A percentile compares a stretch with the other conserved stretches of the same genome.
phyloP scores from a whole-genome alignment of 352 stramenopile species.

The Pythium dissotocum region DNA sequence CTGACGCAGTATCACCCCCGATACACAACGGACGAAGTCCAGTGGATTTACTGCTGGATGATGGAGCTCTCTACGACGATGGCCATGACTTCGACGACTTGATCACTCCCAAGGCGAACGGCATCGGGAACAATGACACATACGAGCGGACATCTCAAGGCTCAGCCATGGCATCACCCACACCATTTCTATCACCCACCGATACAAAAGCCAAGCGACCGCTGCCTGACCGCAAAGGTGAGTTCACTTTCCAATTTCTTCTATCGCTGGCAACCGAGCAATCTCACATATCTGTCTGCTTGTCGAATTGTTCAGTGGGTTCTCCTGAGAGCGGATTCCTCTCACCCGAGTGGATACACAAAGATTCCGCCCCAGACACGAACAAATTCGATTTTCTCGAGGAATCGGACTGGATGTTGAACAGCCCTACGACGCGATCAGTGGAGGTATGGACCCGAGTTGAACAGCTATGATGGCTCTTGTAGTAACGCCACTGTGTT shows the following conservation, averaged over 20 bases:
- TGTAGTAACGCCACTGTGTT: neutral
- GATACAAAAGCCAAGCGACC: conserved; percentile 15
- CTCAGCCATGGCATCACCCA: conserved; percentile 5
- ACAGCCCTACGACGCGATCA: neutral
- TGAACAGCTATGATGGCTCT: too few species aligned
- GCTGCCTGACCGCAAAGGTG: neutral
- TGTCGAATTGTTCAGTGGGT: neutral
- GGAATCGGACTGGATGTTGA: neutral
- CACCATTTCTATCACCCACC: conserved; percentile 18
- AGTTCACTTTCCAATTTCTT: neutral
- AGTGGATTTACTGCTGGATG: neutral
- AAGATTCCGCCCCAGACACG: neutral
- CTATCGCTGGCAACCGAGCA: neutral
- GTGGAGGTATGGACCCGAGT: neutral
- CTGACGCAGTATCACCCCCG: conserved; percentile 5
- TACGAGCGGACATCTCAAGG: neutral
- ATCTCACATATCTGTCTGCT: neutral
- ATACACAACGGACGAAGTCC: neutral
- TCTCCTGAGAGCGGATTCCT: neutral
- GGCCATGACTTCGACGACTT: conserved; percentile 11
- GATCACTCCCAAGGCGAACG: conserved; percentile 6
- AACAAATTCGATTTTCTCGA: neutral
- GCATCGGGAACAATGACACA: neutral
- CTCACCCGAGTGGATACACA: neutral
- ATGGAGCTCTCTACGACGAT: neutral